A percentile compares a stretch with the other conserved stretches of the same genome.
These are phyloP conservation scores for Leptodermis oblonga DNA, from an alignment of 257 asterid species.

Conservation along the genomic window DNA sequence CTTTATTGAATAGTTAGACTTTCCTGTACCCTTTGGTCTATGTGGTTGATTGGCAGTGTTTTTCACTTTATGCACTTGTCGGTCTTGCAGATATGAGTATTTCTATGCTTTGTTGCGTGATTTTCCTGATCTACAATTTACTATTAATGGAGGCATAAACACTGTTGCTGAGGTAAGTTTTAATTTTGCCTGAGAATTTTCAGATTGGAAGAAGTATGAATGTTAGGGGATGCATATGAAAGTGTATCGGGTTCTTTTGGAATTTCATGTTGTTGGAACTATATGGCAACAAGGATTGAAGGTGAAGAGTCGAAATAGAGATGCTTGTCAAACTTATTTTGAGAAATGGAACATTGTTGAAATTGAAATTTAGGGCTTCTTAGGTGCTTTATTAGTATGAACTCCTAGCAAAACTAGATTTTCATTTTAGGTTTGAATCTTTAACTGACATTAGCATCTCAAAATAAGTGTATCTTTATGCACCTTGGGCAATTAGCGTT, in stretches of 20 bases:
- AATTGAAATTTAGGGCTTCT: neutral
- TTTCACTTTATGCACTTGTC: neutral
- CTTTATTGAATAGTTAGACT: neutral
- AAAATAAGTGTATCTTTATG: neutral
- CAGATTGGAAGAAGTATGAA: neutral
- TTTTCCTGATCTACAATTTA: constrained; percentile 86
- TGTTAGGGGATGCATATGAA: neutral
- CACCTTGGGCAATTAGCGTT: neutral
- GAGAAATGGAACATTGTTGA: neutral
- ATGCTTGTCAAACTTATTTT: neutral
- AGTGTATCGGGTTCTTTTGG: neutral
- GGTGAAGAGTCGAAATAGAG: neutral
- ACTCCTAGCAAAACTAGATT: neutral
- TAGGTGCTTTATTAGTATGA: neutral
- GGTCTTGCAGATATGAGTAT: constrained; percentile 70
- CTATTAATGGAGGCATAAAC: constrained; percentile 93
- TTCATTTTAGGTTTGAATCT: neutral
- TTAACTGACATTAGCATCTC: too few relatives aligned
- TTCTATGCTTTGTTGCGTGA: constrained; percentile 95
- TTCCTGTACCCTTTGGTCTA: constrained; percentile 13
- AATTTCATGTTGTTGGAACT: neutral
- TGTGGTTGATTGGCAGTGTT: neutral
- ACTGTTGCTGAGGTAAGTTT: constrained; percentile 68
- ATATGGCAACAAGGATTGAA: neutral
- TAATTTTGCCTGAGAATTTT: constrained; percentile 8